Conservation (phyloP, 202 grass and related monocot species). For the Brachypodium distachyon region DNA sequence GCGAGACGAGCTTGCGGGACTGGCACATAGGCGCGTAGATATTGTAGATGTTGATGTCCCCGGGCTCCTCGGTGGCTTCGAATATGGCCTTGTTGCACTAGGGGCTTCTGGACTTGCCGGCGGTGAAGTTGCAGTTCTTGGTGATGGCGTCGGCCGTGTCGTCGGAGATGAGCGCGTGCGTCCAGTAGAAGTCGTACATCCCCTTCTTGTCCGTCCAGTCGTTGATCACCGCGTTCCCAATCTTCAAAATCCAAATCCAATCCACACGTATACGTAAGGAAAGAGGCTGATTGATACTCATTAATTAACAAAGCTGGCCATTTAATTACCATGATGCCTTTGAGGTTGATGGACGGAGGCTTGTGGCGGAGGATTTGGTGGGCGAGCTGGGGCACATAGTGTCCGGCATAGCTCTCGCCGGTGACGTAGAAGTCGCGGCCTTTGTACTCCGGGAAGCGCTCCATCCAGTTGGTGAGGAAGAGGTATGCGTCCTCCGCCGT, state of each 20-base stretch:
- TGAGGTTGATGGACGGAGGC: conserved; percentile 50
- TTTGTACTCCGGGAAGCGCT: conserved; percentile 82
- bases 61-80: not conserved
- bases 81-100: conserved; percentile 1
- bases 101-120: not conserved
- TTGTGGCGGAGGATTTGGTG: conserved; percentile 44
- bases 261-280: too few species aligned
- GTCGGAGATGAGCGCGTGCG: conserved; percentile 81
- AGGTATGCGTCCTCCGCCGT: conserved; percentile 49
- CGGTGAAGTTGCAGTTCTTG: conserved; percentile 61
- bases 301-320: too few species aligned
- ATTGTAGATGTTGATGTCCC: conserved; percentile 66
- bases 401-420: conserved; percentile 90
- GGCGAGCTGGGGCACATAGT: conserved; percentile 82
- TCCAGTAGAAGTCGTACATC: conserved; percentile 80
- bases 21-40: conserved; percentile 70
- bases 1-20: not conserved
- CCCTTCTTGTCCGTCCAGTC: conserved; percentile 44
- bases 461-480: conserved; percentile 60
- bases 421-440: conserved; percentile 63
- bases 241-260: conserved; percentile 39
- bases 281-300: too few species aligned
- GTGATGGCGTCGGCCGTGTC: conserved; percentile 26
- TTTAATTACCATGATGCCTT: conserved; percentile 78
- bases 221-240: conserved; percentile 85